phyloP scores from a whole-genome alignment of 306 rosid genomes.

The Malus sylvestris region DNA sequence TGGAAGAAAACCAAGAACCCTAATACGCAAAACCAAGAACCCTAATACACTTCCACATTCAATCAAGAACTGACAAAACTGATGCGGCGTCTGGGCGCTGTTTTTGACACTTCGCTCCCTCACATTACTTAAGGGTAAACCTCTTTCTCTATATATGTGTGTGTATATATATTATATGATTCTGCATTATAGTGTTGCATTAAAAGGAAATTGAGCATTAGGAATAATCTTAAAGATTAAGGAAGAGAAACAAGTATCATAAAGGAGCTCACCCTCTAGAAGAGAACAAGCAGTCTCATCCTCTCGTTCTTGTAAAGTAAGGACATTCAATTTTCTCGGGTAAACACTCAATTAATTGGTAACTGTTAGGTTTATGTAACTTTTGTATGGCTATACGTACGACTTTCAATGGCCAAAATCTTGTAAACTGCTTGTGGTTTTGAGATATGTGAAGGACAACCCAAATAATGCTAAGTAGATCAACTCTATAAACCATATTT shows the following conservation, averaged over 20 bases:
- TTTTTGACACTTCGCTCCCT: not conserved
- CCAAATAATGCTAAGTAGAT: no score
- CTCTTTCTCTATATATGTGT: not conserved
- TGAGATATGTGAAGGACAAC: not conserved
- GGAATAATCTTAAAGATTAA: not conserved
- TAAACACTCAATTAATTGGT: not conserved
- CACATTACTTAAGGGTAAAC: not conserved
- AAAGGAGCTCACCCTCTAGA: no score
- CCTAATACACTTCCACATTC: no score
- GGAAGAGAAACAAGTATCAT: no score
- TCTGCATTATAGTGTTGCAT: not conserved
- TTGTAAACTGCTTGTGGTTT: not conserved
- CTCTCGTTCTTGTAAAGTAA: not conserved
- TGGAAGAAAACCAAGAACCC: no score
- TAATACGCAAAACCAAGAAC: no score
- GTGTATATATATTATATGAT: not conserved
- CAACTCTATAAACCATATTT: no score
- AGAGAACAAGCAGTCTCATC: not conserved
- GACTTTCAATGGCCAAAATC: not conserved
- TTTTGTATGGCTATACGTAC: not conserved
- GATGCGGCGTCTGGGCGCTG: not conserved
- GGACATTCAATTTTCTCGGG: not conserved
- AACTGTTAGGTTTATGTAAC: not conserved
- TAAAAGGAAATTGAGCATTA: not conserved
- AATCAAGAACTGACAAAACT: not conserved